Evolutionary conservation across 1,284 basidiomycete genomes (phyloP), one percentile per base, ranked within the genome.

Genomic region (Hemileia vastatrix): DNA sequence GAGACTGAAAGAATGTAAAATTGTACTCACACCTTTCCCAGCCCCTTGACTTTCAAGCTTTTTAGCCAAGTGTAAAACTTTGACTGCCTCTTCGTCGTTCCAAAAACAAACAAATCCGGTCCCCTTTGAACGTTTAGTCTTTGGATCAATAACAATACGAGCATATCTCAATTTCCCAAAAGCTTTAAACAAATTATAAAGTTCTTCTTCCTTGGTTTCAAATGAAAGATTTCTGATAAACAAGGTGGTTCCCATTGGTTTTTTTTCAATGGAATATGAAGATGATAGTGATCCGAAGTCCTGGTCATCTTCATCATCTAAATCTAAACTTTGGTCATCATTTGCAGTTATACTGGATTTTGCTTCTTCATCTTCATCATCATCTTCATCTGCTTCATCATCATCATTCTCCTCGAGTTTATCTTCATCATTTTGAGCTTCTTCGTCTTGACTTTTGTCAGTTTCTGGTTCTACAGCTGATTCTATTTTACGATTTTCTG

Each of bases 91-190:
- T 65, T 86, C 87, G 66, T 83, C 84, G 67, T 94, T 91, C 94
- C 94, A 97, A 79, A 95, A 97, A 76, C 92, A 97, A 0, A 88
- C 91, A 75, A 99, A 99, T 0, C 91, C 95, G 0, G 92, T 96
- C 6, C 95, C 95, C 52, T 90, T 82, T 32, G 92, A 90, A 53
- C 91, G 85, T 18, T 86, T 88, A 0, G 87, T 90, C 0, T 81
- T 83, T 15, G 80, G 81, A 72, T 98, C 95, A 77, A 94, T 81
- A 0, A 93, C 88, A 62, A 98, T 89, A 32, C 89, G 84, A 2
- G 90, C 93, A 76, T 98, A 99, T 23, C 92, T 86, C 19, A 99
- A 79, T 2, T 91, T 87, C 0, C 95, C 95, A 72, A 95, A 98
- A 0, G 84, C 78, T 47, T 88, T 87, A 80, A 96, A 93, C 86